Evolutionary conservation across 495 filamentous ascomycete genomes (phyloP), one percentile per base, ranked within the genome.

Genomic region (Hapsidospora chrysogenum): DNA sequence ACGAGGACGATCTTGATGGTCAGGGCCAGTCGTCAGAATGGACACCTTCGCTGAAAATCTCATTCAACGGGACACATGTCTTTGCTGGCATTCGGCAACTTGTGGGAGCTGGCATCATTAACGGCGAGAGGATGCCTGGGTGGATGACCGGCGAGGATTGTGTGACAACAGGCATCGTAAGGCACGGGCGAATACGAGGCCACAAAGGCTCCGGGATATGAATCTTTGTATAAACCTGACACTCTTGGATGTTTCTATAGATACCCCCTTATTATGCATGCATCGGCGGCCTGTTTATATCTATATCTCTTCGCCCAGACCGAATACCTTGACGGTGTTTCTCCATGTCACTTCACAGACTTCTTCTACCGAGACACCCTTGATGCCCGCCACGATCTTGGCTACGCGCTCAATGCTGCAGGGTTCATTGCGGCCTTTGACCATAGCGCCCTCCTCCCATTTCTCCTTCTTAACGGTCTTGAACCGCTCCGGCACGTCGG

Each of bases 341-440:
- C 56, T 67, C 85, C 85, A 93, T 11, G 84, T 76, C 19, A 76
- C 80, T 61, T 92, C 84, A 45, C 74, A 80, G 23, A 95, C 76
- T 50, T 86, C 82, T 48, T 85, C 74, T 5, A 85, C 64, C 1
- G 62, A 48, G 6, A 93, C 57, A 0, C 74, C 85, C 55, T 93
- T 94, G 25, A 94, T 73, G 18, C 58, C 70, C 13, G 89, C 87
- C 41, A 97, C 74, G 35, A 83, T 81, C 50, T 75, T 71, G 9
- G 81, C 89, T n/a, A 97, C 82, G 26, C 74, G 74, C 35, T 72
- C 64, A 39, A 95, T 93, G 28, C 72, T 73, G 46, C 74, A 79
- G 17, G 85, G 80, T 56, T 97, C 89, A 52, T 95, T 97, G 15
- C 89, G 67, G 1, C 87, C 82, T 57, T 93, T 95, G 14, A 95